phyloP scores from a whole-genome alignment of 352 stramenopile genomes.

The Pythium periplocum region DNA sequence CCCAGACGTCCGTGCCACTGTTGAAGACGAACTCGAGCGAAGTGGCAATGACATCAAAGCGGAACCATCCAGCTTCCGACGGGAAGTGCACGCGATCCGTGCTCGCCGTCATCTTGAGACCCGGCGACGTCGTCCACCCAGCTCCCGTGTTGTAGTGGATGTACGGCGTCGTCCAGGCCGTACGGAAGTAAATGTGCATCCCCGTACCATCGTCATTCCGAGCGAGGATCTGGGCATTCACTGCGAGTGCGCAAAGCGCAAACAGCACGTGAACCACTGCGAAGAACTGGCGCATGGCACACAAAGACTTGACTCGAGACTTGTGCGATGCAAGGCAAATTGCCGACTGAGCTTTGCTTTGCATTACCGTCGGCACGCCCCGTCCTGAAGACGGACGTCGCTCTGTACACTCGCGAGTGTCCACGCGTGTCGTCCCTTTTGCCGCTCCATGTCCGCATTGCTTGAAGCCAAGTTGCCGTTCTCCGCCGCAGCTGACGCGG shows the following conservation, averaged over 20 bases:
- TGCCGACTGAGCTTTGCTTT: too few relatives aligned
- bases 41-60: conserved; percentile 16
- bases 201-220: conserved; percentile 30
- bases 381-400: too few relatives aligned
- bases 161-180: conserved; percentile 33
- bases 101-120: conserved; percentile 24
- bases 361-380: too few relatives aligned
- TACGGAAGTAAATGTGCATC: conserved; percentile 42
- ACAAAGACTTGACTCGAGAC: too few relatives aligned
- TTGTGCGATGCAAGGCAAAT: too few relatives aligned
- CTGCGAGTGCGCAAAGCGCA: conserved; percentile 1
- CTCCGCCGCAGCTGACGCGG: too few relatives aligned
- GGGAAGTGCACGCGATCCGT: conserved; percentile 30
- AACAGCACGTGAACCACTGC: background rate
- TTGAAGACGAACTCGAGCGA: conserved; percentile 38
- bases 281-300: too few relatives aligned
- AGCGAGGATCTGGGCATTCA: conserved; percentile 29
- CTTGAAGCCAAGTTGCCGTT: too few relatives aligned
- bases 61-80: conserved; percentile 32
- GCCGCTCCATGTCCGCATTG: too few relatives aligned
- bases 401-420: too few relatives aligned
- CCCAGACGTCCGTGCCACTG: conserved; percentile 33
- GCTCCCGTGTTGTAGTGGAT: conserved; percentile 46
- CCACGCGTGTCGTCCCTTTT: too few relatives aligned
- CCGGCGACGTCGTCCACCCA: conserved; percentile 30